These are phyloP conservation scores for Pythium plurisporium DNA, from an alignment of 352 stramenopile genomes.

Conservation along the genomic window DNA sequence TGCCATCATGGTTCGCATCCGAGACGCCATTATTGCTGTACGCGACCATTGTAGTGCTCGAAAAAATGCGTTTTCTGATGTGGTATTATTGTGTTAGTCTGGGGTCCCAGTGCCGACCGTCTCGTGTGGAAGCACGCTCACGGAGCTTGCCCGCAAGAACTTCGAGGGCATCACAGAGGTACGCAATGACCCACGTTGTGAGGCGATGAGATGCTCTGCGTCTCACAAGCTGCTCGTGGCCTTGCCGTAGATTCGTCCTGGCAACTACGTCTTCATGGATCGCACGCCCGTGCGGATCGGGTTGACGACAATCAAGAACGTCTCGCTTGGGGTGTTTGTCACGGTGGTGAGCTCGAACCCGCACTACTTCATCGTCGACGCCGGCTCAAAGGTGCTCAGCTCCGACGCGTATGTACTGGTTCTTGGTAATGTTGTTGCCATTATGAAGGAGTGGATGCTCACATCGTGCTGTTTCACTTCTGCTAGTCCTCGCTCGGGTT, in stretches of 20 bases:
- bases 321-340: constrained; percentile 48
- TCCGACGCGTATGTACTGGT: constrained; percentile 40
- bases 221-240: no score
- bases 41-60: neutral
- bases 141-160: constrained; percentile 49
- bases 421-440: neutral
- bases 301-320: constrained; percentile 50
- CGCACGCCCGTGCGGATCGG: constrained; percentile 68
- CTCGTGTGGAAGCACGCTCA: constrained; percentile 64
- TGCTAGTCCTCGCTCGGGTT: constrained; percentile 19
- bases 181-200: neutral
- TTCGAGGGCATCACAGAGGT: constrained; percentile 72
- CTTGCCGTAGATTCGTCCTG: constrained; percentile 50
- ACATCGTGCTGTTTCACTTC: neutral
- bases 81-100: constrained; percentile 25
- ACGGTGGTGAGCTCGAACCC: constrained; percentile 74
- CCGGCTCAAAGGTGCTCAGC: constrained; percentile 67
- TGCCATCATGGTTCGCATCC: constrained; percentile 62
- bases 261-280: constrained; percentile 76
- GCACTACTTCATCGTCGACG: constrained; percentile 72
- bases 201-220: no score
- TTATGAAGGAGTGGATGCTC: neutral
- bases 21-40: constrained; percentile 41
- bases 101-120: constrained; percentile 52
- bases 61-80: neutral